phyloP scores from a whole-genome alignment of 768 basidiomycete genomes.

The Melanogaster broomeanus region DNA sequence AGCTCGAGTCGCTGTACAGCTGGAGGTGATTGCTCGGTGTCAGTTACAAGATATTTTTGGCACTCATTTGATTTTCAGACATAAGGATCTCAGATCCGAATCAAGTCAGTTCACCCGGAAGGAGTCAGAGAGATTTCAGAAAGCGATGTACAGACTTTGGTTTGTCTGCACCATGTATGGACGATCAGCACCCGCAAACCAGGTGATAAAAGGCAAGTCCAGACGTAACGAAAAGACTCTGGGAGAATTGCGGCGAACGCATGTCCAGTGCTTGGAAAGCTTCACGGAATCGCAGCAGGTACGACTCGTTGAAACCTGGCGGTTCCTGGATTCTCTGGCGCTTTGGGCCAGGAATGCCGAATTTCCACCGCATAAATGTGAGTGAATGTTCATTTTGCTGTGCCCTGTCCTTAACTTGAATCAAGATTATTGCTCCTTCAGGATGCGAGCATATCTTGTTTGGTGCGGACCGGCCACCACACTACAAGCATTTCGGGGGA shows the following conservation, averaged over 20 bases:
- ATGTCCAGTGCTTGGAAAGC: slow-evolving; percentile 9
- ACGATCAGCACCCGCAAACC: slow-evolving; percentile 9
- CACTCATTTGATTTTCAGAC: slow-evolving; percentile 24
- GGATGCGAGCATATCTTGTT: slow-evolving; percentile 10
- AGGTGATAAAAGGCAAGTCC: slow-evolving; percentile 7
- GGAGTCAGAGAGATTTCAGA: slow-evolving; percentile 35
- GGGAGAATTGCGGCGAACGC: not conserved
- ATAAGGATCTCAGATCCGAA: slow-evolving; percentile 37
- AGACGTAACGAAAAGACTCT: slow-evolving; percentile 6
- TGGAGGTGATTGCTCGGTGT: slow-evolving; percentile 16
- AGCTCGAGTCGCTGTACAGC: slow-evolving; percentile 17
- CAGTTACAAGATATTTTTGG: not conserved
- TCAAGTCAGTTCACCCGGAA: slow-evolving; percentile 27
- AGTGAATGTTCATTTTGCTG: not conserved
- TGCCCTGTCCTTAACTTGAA: not conserved
- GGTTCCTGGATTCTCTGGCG: too few relatives aligned
- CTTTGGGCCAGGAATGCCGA: slow-evolving; percentile 11
- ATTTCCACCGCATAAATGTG: slow-evolving; percentile 9
- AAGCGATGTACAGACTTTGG: slow-evolving; percentile 32
- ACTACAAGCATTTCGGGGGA: slow-evolving; percentile 12
- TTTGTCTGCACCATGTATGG: slow-evolving; percentile 18
- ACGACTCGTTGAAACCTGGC: slow-evolving; percentile 3
- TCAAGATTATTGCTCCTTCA: slow-evolving; percentile 2
- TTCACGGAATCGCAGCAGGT: not conserved
- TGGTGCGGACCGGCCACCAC: slow-evolving; percentile 12